Base-by-base conservation (phyloP, 352 stramenopile species). In the Peronospora destructor region DNA sequence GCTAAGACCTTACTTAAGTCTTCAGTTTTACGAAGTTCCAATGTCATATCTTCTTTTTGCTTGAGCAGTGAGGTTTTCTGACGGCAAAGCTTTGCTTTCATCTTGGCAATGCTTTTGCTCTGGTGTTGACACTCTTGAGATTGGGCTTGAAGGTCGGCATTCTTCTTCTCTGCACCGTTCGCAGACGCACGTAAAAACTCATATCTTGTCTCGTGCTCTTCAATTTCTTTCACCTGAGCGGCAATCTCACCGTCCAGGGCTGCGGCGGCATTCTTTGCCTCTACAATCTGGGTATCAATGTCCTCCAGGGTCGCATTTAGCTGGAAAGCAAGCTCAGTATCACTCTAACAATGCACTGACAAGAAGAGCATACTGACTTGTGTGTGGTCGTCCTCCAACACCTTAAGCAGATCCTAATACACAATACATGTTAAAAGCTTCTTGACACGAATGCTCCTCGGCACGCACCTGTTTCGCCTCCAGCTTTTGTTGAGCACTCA, bases 381-480 rank as follows among this genome's bases (percentile, higher is more conserved):
- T 26, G 21, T 43, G 25, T 68, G 58, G 17, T 71, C 53, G 50
- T 44, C 38, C 25, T 71, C 43, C 37, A 62, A 30, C 19, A 59
- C 5, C 7, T 56, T 45, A 13, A 68, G 53, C 2, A 56, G 16
- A 35, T 55, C 47, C 62, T 71, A 33, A 12, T 45, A n/a, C 25
- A 3, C 1, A 36, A 36, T 12, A 32, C 28, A 41, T 7, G 28
- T 61, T 16, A 64, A 37, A 16, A 8, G 10, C 4, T 36, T 17
- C 12, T 46, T 47, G 8, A 16, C 8, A 37, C 16, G 11, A 5
- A 43, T 49, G 16, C 6, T 10, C 5, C 43, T 34, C 3, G n/a
- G 9, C 13, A 39, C 42, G 40, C 48, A 68, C 62, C 54, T 66
- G 49, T 36, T 68, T 71, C 17, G 65, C 54, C 4, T 63, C 32